These are phyloP conservation scores for Trypanosoma mega DNA, from an alignment of 208 protist species.

Conservation along the genomic window DNA sequence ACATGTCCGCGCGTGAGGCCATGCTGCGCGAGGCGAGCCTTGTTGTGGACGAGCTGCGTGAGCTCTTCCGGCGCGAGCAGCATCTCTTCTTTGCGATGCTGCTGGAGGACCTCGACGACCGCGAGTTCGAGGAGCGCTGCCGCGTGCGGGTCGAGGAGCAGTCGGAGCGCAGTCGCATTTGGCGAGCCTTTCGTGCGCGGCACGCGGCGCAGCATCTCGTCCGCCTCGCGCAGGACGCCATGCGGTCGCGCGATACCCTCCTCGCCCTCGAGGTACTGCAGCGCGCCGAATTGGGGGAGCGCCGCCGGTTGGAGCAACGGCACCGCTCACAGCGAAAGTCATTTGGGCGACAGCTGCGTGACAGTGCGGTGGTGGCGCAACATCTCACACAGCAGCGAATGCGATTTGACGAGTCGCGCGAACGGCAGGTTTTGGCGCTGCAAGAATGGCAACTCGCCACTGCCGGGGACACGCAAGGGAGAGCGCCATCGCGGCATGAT, in stretches of 20 bases:
- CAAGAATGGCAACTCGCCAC: neutral
- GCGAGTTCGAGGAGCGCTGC: constrained; percentile 9
- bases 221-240: neutral
- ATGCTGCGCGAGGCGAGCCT: constrained; percentile 11
- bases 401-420: constrained; percentile 6
- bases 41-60: constrained; percentile 4
- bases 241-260: neutral
- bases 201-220: neutral
- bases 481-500: neutral
- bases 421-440: constrained; percentile 5
- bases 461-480: neutral
- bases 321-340: neutral
- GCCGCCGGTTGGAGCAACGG: constrained; percentile 12
- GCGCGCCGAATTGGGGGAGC: constrained; percentile 5
- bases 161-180: constrained; percentile 7
- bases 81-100: constrained; percentile 12
- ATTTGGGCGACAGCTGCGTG: too few relatives aligned
- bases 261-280: constrained; percentile 11
- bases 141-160: constrained; percentile 4
- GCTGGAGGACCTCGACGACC: constrained; percentile 8
- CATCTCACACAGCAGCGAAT: constrained; percentile 1
- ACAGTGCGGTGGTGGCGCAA: neutral
- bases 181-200: constrained; percentile 11
- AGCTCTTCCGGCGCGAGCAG: constrained; percentile 13
- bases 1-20: neutral